Percentiles rank a stretch among this genome's conserved stretches.
Conservation (phyloP, 352 stramenopile genomes). For the Pythium phragmitis region DNA sequence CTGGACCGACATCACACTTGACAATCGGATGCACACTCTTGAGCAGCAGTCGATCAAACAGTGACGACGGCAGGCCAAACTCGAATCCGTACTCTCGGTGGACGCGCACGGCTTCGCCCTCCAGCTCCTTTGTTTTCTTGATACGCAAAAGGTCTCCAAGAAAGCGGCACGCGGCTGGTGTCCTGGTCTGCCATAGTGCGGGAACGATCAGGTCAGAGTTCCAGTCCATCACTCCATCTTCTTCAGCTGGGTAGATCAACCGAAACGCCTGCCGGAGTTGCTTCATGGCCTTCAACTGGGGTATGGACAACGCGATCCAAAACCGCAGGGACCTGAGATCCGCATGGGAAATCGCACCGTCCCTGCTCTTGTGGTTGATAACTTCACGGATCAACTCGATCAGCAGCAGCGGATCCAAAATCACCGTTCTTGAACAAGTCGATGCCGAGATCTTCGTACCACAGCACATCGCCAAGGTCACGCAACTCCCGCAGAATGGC, state of each 20-base stretch:
- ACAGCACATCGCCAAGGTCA: constrained; percentile 17
- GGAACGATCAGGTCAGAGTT: constrained; percentile 10
- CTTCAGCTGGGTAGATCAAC: constrained; percentile 2
- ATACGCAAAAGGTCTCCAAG: neutral
- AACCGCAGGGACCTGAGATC: neutral
- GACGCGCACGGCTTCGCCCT: neutral
- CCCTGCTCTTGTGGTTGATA: constrained; percentile 4
- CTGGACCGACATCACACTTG: neutral
- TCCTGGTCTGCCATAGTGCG: constrained; percentile 1
- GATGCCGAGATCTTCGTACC: neutral
- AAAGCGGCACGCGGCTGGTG: neutral
- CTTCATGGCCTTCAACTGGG: constrained; percentile 19
- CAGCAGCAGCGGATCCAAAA: constrained; percentile 6
- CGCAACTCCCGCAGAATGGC: constrained; percentile 3
- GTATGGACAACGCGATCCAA: neutral
- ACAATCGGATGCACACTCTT: neutral
- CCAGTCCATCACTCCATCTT: constrained; percentile 7
- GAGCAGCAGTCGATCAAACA: constrained; percentile 23
- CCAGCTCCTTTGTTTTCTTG: neutral
- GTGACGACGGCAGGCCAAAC: constrained; percentile 9
- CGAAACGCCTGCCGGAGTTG: constrained; percentile 16
- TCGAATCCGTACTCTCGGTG: constrained; percentile 25
- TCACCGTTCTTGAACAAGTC: neutral
- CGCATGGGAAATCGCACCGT: neutral
- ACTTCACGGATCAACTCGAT: constrained; percentile 13